Base-by-base conservation (phyloP, 2,329 filamentous ascomycete species). In the Colletotrichum cordylinicola region DNA sequence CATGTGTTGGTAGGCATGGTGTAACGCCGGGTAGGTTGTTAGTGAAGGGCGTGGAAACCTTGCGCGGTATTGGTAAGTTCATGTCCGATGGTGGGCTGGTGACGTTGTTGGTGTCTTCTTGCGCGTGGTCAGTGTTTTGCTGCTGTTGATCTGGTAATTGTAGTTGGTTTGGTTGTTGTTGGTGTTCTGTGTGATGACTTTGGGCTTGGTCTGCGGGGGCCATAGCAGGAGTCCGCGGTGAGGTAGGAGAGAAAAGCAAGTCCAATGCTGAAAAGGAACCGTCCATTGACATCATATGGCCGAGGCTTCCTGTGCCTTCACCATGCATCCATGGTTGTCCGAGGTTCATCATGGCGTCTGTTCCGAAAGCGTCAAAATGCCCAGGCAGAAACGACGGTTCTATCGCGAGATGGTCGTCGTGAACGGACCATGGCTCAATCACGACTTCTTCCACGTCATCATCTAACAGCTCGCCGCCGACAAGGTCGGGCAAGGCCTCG, bases 1-100 rank as follows among this genome's bases (percentile, higher is more conserved):
- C 79, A 52, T 83, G 60, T 61, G 61, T 58, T 12, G 75, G 77
- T 12, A 78, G 35, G 3, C 9, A 73, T 21, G 71, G 56, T 2
- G 67, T 58, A 15, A 27, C 24, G 4, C 66, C 66, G 18, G 71
- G 71, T 4, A 73, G 33, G 18, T 56, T 56, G 31, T 69, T 64
- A 10, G 65, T 39, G 8, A 70, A 64, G 6, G 71, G 39, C 12
- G 18, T 52, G 12, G 56, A 9, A 21, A 27, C 16, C 3, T 39
- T 73, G 43, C 15, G 58, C 27, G 33, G 27, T 9, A 43, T 27
- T 7, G 10, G 48, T 4, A 55, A 13, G 29, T 8, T 37, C 35
- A 52, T 52, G 6, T 66, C 58, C 37, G 61, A 21, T 16, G 24
- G 21, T 10, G 61, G 16, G 4, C 58, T 35, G 8, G 68, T 56